Conservation (phyloP, 2,329 filamentous ascomycete genomes). For the Allantophomopsis lycopodina region DNA sequence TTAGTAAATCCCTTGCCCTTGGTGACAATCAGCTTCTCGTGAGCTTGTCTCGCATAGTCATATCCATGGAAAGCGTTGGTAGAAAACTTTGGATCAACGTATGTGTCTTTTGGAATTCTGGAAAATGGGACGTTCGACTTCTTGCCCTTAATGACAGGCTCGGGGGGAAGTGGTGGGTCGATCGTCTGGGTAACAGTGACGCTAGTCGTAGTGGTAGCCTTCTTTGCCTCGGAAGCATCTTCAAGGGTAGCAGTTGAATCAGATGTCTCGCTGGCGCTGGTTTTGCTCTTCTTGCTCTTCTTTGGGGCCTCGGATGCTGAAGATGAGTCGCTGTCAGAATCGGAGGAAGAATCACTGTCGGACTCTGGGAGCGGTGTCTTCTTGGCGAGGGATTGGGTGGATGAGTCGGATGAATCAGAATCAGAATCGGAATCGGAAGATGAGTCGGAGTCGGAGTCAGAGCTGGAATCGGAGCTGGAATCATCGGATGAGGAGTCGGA, state of each 20-base stretch:
- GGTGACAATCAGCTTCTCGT: conserved; percentile 78
- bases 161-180: conserved; percentile 20
- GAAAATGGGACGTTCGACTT: conserved; percentile 59
- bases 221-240: conserved; percentile 11
- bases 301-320: conserved; percentile 33
- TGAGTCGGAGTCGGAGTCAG: conserved; percentile 12
- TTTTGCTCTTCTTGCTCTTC: conserved; percentile 29
- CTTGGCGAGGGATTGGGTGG: conserved; percentile 13
- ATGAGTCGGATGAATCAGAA: conserved; percentile 20
- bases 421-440: conserved; percentile 21
- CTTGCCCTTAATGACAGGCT: conserved; percentile 23
- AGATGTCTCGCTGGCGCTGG: conserved; percentile 8
- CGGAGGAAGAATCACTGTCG: conserved; percentile 21
- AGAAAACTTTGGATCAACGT: conserved; percentile 53
- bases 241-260: conserved; percentile 19
- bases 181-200: conserved; percentile 3
- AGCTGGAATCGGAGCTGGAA: conserved; percentile 14
- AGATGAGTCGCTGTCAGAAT: conserved; percentile 17
- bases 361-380: conserved; percentile 18
- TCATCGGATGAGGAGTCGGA: conserved; percentile 3
- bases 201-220: background rate
- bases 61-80: conserved; percentile 73
- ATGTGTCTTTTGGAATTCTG: conserved; percentile 56
- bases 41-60: conserved; percentile 79
- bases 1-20: conserved; percentile 97